Percentiles rank a stretch among this genome's conserved stretches.
phyloP scores from a whole-genome alignment of 768 basidiomycete species.

The Trametes coccinea region DNA sequence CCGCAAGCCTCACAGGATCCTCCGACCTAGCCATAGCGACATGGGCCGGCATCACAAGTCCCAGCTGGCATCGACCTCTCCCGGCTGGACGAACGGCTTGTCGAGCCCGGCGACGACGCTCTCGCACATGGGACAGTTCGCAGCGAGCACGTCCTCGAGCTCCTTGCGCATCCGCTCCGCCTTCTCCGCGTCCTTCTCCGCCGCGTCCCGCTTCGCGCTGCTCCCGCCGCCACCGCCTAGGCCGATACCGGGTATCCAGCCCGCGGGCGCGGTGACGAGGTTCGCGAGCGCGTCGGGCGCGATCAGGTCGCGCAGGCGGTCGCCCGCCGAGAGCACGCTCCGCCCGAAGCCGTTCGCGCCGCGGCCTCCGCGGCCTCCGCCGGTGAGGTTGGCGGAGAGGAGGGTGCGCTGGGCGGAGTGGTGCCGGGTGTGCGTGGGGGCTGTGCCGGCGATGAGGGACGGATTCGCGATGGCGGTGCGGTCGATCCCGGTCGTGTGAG shows the following conservation, averaged over 20 bases:
- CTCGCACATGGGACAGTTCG: conserved; percentile 92
- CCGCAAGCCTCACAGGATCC: not conserved
- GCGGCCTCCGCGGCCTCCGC: conserved; percentile 50
- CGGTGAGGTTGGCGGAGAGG: conserved; percentile 73
- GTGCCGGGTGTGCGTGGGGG: conserved; percentile 36
- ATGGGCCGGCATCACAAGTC: conserved; percentile 45
- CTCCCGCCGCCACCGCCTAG: conserved; percentile 38
- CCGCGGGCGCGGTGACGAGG: conserved; percentile 69
- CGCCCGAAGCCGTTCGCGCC: conserved; percentile 71
- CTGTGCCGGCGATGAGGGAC: conserved; percentile 24
- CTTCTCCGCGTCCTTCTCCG: conserved; percentile 57
- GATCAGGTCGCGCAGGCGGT: conserved; percentile 87
- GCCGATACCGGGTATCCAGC: conserved; percentile 75
- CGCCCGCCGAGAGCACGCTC: conserved; percentile 85
- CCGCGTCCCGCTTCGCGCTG: conserved; percentile 40
- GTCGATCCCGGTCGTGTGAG: conserved; percentile 35
- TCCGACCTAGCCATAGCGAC: too few species aligned
- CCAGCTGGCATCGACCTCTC: conserved; percentile 80
- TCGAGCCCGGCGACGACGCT: conserved; percentile 84
- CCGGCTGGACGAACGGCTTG: conserved; percentile 79
- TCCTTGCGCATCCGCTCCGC: conserved; percentile 76
- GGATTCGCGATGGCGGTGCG: conserved; percentile 37
- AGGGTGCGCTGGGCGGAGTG: conserved; percentile 60
- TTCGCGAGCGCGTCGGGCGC: conserved; percentile 90
- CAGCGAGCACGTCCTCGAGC: conserved; percentile 86